A percentile compares a stretch with the other conserved stretches of the same genome.
phyloP scores from a whole-genome alignment of 768 basidiomycete genomes.

The Russula griseocarnosa region DNA sequence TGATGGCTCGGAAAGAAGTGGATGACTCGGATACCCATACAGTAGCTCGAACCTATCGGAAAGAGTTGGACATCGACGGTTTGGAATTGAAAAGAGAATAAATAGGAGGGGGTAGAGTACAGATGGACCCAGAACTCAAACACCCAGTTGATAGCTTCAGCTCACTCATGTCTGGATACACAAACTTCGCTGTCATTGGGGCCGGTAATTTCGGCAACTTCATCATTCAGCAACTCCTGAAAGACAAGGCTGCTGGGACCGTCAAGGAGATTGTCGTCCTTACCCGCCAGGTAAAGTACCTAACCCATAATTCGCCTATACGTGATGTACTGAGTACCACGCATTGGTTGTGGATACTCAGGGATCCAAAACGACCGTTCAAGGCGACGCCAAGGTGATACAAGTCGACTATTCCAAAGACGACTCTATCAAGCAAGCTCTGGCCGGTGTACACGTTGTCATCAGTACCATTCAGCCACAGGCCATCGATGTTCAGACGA shows the following conservation, averaged over 20 bases:
- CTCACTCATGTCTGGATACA: conserved; percentile 22
- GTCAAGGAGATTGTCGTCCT: conserved; percentile 23
- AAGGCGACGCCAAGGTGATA: conserved; percentile 10
- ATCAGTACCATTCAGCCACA: conserved; percentile 21
- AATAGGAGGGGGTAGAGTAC: not conserved
- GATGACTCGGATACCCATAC: too few relatives aligned
- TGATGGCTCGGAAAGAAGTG: too few relatives aligned
- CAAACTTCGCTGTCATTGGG: conserved; percentile 26
- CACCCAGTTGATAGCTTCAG: not conserved
- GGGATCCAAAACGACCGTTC: conserved; percentile 11
- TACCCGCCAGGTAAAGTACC: conserved; percentile 19
- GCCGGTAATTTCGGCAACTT: conserved; percentile 26
- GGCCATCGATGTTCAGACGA: conserved; percentile 22
- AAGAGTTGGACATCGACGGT: too few relatives aligned
- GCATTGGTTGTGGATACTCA: not conserved
- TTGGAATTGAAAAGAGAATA: not conserved
- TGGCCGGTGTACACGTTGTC: conserved; percentile 22
- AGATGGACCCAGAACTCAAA: not conserved
- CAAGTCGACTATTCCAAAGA: conserved; percentile 23
- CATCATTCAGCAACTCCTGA: conserved; percentile 20
- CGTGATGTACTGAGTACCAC: too few relatives aligned
- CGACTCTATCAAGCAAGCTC: conserved; percentile 16
- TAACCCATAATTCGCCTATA: not conserved
- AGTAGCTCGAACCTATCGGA: too few relatives aligned
- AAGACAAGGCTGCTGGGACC: conserved; percentile 17